These are phyloP conservation scores for Colletotrichum shisoi DNA, from an alignment of 2,329 filamentous ascomycete genomes.

Conservation along the genomic window DNA sequence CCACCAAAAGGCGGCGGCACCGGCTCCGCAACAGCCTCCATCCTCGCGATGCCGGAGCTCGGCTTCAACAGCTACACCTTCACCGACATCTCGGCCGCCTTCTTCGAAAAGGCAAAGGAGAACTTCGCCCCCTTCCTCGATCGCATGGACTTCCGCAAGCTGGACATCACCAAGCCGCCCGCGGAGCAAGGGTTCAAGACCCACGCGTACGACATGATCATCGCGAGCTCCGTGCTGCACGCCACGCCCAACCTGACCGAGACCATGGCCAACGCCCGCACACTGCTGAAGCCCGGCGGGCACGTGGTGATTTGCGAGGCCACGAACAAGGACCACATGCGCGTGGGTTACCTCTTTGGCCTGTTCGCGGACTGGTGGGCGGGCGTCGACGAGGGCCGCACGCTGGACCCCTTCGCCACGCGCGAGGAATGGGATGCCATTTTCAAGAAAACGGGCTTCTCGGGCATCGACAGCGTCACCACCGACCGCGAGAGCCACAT, in stretches of 20 bases:
- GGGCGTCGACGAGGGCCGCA: constrained; percentile 41
- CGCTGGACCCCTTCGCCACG: constrained; percentile 41
- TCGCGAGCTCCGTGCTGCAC: constrained; percentile 46
- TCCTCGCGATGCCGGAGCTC: constrained; percentile 13
- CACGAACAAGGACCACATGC: constrained; percentile 24
- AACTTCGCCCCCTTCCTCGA: neutral
- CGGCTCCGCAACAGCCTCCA: constrained; percentile 4
- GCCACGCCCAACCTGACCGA: constrained; percentile 42
- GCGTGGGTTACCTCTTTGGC: constrained; percentile 38
- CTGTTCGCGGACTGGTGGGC: constrained; percentile 46
- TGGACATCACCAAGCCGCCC: constrained; percentile 47
- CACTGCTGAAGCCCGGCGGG: constrained; percentile 47
- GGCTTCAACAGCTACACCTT: constrained; percentile 41
- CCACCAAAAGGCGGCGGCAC: constrained; percentile 13
- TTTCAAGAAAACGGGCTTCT: constrained; percentile 44
- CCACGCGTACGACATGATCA: constrained; percentile 44
- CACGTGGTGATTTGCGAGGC: constrained; percentile 39
- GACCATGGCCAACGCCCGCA: constrained; percentile 41
- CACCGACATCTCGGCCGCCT: constrained; percentile 42
- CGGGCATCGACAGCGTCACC: constrained; percentile 10
- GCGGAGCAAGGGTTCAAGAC: constrained; percentile 44
- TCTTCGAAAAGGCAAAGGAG: constrained; percentile 43
- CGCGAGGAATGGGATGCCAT: constrained; percentile 43
- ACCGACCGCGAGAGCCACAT: neutral
- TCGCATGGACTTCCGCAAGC: constrained; percentile 24